Evolutionary conservation across 2,329 filamentous ascomycete species (phyloP), one percentile per base, ranked within the genome.

Genomic region (Nannizzia gypsea): DNA sequence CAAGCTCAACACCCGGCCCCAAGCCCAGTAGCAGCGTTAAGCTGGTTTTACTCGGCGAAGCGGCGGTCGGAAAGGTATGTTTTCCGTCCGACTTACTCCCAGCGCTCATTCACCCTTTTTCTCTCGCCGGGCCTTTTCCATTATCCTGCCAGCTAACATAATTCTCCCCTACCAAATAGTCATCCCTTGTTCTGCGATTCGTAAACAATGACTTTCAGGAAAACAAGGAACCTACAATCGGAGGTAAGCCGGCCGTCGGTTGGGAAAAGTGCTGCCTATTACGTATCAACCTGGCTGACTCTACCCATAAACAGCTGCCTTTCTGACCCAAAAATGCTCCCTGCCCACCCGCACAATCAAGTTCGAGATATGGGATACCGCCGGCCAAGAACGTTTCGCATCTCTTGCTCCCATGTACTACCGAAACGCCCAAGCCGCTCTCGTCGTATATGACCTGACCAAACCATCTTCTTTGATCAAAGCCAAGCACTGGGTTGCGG

Each of bases 151-250:
- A 13, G 24, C 31, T 55, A 24, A 55, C 26, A 15, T 38, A 11
- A 28, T 55, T 36, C 6, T n/a, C 15, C 1, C 24, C 50, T 17
- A 38, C 58, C 20, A 58, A 60, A 24, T 70, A 95, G 93, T 97
- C 93, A 56, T 99, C 93, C 52, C 85, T 99, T 61, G 93, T 99
- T 64, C 83, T 99, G 72, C 90, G 93, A 71, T 99, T 99, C 77
- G 93, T 99, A 73, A 97, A 97, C 82, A 93, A 99, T 78, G 92
- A 97, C 77, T 99, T 99, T 71, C 93, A 99, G 80, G 93, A 97
- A 78, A 97, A 97, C 78, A 97, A 97, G 81, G 93, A 99, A 75
- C 93, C 93, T 63, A 99, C 93, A 66, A 99, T 99, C 77, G 93
- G 93, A 81, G 90, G 90, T 95, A 82, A 55, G 61, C 48, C 11